Base-by-base conservation (phyloP, 805 yeast genomes). In the Huiozyma sinensis region DNA sequence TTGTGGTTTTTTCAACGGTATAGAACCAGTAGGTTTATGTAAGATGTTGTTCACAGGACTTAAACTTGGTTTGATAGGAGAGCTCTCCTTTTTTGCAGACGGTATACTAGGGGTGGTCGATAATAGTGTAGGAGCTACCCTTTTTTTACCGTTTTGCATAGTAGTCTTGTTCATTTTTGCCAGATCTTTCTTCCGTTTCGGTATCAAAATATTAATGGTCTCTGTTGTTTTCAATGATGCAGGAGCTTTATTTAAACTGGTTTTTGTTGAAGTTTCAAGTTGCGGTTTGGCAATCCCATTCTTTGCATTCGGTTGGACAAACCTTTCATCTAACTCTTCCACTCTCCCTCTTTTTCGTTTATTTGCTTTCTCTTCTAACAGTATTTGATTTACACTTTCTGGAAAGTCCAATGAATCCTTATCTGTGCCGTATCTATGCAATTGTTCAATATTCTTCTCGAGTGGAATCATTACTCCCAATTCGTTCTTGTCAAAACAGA, bases 371-470 rank as follows among this genome's bases (percentile, higher is more conserved):
- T 81, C 86, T 52, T 88, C 96, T 24, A 90, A 65, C 5, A 66
- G 59, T 44, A 90, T 68, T 61, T 89, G 97, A 43, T 77, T 82
- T 1, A 81, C 74, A 61, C 92, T 81, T 56, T 90, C 97, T 0
- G 96, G 95, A 53, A 87, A 83, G 17, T 81, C 81, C 67, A 83
- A 70, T 7, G 84, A 75, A 50, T 89, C 96, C 45, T 88, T 74
- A 49, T 85, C 95, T 2, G 84, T 88, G 49, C 98, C 97, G 58
- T 83, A 90, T 51, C 87, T 72, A 51, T 83, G 79, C 45, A 90
- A 70, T 46, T 85, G 83, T 36, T 75, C 71, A 46, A 77, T 81
- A 46, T 83, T 79, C 51, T 74, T 75, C 36, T 76, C 89, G 34
- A 79, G 57, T 0, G 94, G 81, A 5, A 82, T 72, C 6, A 71